Evolutionary conservation across 768 basidiomycete species (phyloP), one percentile per base, ranked within the genome.

Genomic region (Podaxis sp.): DNA sequence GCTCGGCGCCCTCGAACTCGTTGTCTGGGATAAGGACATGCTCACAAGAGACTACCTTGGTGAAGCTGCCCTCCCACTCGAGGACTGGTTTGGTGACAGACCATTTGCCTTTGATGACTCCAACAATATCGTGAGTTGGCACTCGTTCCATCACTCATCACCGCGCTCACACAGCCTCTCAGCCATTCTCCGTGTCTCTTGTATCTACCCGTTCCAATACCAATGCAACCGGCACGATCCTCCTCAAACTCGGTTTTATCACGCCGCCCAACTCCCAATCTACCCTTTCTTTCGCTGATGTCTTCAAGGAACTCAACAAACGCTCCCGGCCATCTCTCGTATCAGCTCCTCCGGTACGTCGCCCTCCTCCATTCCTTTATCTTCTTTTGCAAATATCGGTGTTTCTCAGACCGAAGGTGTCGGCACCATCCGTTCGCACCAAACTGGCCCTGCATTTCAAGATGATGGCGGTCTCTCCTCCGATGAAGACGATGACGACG

Each of bases 11-110:
- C 68, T 98, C 48, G 95, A 98, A 74, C 78, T 94, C 37, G 88
- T 97, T 12, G 82, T 95, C 0, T 99, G 96, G 96, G 95, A 96
- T 75, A 95, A 90, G 77, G 96, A 98, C 74, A 78, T 92, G 66
- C 73, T 95, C 69, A 84, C 82, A 69, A 97, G 95, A 77, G 96
- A 98, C 50, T 99, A 97, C 72, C 82, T 99, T 15, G 97, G 97
- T 15, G 96, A 99, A 74, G 83, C 85, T 4, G 84, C 88, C 0
- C 66, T 98, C 6, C 84, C 86, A 0, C 71, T 96, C n/a, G 88
- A 88, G 20, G 87, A 91, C 37, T 96, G 94, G 93, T 97, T 95
- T 61, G 58, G 63, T 1, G 64, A 54, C 10, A 36, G 74, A 17
- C 75, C 77, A 0, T 83, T 80, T 63, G 82, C 70, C 11, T 95